Base-by-base conservation (phyloP, 768 basidiomycete species). In the Cubamyces lactineus region DNA sequence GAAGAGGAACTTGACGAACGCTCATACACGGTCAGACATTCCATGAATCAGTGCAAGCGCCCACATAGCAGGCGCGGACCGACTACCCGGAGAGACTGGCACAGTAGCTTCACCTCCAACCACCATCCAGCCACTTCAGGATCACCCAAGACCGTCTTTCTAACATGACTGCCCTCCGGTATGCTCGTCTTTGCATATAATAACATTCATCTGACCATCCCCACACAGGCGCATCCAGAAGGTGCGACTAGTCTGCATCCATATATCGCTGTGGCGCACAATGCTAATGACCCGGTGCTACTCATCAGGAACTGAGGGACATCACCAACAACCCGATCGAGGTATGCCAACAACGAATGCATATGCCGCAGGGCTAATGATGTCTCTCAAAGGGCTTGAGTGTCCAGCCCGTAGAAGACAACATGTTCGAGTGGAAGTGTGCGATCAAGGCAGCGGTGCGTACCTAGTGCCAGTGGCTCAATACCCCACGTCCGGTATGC, bases 361-460 rank as follows among this genome's bases (percentile, higher is more conserved):
- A 51, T 38, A 26, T n/a, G n/a, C 53, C 51, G 16, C 69, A 11
- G 63, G 6, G 42, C 34, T 51, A 39, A 45, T 19, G 43, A 3
- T 50, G 1, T 47, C 47, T 7, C 61, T n/a, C 8, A 4, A 12
- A 93, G 92, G 87, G 85, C 15, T 66, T 94, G 39, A 73, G 77
- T 2, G 84, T 87, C 16, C 83, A 86, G 46, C 79, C 85, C 1
- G 77, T 82, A 45, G 92, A 92, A 11, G 85, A 86, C 61, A 91
- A 93, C 71, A 47, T 93, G 19, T 84, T 90, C 59, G 75, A 85
- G 62, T 94, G 92, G 93, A 84, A 88, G 60, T 91, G 92, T 66
- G 71, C 80, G 11, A 84, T 94, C 67, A 91, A 87, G 71, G 92
- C 87, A 57, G 79, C 84, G 49, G 92, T 93, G 65, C 65, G 87